Evolutionary conservation across 805 yeast species (phyloP).

Genomic region (Cyberlindnera mrakii): DNA sequence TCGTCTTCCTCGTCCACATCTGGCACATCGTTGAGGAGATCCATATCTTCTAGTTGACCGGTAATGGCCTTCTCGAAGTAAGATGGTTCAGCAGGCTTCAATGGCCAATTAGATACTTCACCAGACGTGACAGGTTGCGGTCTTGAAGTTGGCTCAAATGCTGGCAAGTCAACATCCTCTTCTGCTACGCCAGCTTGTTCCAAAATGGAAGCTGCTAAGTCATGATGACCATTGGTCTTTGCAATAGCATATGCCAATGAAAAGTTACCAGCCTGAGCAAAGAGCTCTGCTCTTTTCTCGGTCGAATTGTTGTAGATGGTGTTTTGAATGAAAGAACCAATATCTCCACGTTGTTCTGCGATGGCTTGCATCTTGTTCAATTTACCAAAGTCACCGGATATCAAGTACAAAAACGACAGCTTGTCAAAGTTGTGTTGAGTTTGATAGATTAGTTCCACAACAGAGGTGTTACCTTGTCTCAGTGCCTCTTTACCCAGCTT

Average conservation of each 20-base stretch:
- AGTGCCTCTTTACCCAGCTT: conserved; percentile 81
- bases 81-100: conserved; percentile 63
- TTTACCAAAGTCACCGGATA: conserved; percentile 74
- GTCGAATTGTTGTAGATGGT: conserved; percentile 71
- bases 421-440: conserved; percentile 82
- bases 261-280: conserved; percentile 70
- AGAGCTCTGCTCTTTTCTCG: conserved; percentile 67
- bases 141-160: conserved; percentile 34
- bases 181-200: conserved; percentile 62
- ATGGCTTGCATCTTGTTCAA: conserved; percentile 80
- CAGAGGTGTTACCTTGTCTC: conserved; percentile 78
- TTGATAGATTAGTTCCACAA: conserved; percentile 85
- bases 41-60: conserved; percentile 67
- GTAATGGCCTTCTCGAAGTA: conserved; percentile 80
- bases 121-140: conserved; percentile 46
- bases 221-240: conserved; percentile 74
- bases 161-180: conserved; percentile 61
- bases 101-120: conserved; percentile 67
- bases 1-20: conserved; percentile 20
- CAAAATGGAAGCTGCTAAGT: conserved; percentile 65
- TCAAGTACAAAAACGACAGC: conserved; percentile 79
- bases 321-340: conserved; percentile 75
- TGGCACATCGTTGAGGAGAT: conserved; percentile 41
- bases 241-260: conserved; percentile 94
- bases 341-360: conserved; percentile 83